A percentile compares a stretch with the other conserved stretches of the same genome.
Evolutionary conservation across 1,139 yeast genomes (phyloP).

Genomic region (Yamadazyma atmosphaerica): DNA sequence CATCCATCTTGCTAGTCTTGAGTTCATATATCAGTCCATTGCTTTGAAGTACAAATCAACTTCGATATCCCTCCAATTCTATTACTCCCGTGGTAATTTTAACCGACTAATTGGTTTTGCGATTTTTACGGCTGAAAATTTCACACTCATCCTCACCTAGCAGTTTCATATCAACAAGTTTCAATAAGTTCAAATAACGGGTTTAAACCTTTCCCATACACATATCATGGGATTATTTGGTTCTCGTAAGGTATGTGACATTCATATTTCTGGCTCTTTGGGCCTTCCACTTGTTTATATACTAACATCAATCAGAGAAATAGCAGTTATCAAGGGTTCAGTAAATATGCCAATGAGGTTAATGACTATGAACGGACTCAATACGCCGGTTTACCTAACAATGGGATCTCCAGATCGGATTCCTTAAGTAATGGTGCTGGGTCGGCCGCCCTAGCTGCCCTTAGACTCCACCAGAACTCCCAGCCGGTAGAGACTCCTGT

Average conservation of each 20-base stretch:
- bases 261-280: background rate
- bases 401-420: constrained; percentile 14
- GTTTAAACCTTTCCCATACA: too few species aligned
- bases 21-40: too few species aligned
- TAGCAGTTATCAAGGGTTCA: constrained; percentile 35
- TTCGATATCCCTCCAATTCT: too few species aligned
- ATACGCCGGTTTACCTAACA: constrained; percentile 27
- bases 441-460: constrained; percentile 49
- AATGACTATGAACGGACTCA: constrained; percentile 23
- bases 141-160: too few species aligned
- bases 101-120: too few species aligned
- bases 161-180: too few species aligned
- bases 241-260: constrained; percentile 16
- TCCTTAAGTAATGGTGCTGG: constrained; percentile 33
- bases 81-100: too few species aligned
- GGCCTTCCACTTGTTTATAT: background rate
- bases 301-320: constrained; percentile 8
- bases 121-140: too few species aligned
- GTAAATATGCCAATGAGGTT: constrained; percentile 36
- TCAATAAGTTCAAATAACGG: too few species aligned
- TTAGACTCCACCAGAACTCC: constrained; percentile 30
- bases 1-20: too few species aligned
- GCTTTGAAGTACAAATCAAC: too few species aligned
- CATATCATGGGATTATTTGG: constrained; percentile 16
- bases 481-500: background rate